A percentile compares a stretch with the other conserved stretches of the same genome.
Evolutionary conservation across 2,329 filamentous ascomycete species (phyloP).

Genomic region (Clonostachys sp.): DNA sequence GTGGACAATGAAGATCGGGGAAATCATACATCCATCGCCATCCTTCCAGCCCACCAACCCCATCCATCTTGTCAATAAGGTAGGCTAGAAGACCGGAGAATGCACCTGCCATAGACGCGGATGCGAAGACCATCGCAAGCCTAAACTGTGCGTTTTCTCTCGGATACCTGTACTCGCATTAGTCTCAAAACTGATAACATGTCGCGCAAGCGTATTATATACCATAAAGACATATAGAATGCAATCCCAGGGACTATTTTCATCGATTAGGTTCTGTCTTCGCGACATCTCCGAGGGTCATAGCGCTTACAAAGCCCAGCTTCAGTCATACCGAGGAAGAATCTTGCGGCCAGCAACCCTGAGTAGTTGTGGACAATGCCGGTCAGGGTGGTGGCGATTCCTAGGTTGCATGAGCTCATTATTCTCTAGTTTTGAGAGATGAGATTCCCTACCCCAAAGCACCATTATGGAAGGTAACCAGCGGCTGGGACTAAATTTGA

Average conservation of each 20-base stretch:
- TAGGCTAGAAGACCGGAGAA: conserved; percentile 62
- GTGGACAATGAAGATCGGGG: background rate
- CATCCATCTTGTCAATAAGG: conserved; percentile 61
- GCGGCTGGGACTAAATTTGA: conserved; percentile 65
- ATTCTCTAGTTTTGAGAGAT: too few species aligned
- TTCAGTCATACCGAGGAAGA: conserved; percentile 42
- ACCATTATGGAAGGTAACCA: conserved; percentile 75
- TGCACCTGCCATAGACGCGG: conserved; percentile 73
- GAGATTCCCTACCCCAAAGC: conserved; percentile 17
- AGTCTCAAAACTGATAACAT: too few species aligned
- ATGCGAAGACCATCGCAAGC: conserved; percentile 75
- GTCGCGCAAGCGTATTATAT: too few species aligned
- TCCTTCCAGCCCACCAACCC: conserved; percentile 31
- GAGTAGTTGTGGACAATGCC: conserved; percentile 46
- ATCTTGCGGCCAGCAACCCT: conserved; percentile 50
- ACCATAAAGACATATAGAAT: too few species aligned
- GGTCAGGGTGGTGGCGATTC: conserved; percentile 35
- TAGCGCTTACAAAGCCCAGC: too few species aligned
- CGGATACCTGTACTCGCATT: conserved; percentile 19
- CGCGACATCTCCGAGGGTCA: too few species aligned
- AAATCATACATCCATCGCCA: conserved; percentile 59
- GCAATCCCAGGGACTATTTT: too few species aligned
- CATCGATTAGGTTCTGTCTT: too few species aligned
- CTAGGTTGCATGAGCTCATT: too few species aligned
- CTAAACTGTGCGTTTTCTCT: conserved; percentile 32